These are phyloP conservation scores for Insectozyma bohioensis DNA, from an alignment of 1,139 yeast species.

Conservation along the genomic window DNA sequence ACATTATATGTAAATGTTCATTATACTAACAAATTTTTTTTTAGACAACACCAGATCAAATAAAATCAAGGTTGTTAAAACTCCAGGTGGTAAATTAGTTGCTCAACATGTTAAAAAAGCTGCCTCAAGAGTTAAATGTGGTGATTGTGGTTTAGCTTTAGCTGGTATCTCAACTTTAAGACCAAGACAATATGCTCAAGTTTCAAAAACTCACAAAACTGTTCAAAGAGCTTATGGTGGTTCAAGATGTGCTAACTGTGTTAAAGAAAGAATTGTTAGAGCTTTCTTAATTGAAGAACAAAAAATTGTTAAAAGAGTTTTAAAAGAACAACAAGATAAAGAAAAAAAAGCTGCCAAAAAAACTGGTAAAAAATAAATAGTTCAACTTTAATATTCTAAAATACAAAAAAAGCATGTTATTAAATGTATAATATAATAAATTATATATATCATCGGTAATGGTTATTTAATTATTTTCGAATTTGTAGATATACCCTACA, in stretches of 20 bases:
- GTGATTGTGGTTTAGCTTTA: constrained; percentile 93
- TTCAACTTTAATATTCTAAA: not conserved
- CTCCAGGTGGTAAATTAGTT: constrained; percentile 98
- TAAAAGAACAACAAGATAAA: constrained; percentile 90
- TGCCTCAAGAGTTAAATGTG: constrained; percentile 97
- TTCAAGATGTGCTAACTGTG: constrained; percentile 97
- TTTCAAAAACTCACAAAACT: constrained; percentile 95
- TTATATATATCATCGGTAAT: constrained; percentile 5
- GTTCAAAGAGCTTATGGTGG: constrained; percentile 99
- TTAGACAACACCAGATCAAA: constrained; percentile 97
- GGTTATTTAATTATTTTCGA: too few species aligned
- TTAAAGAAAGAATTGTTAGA: constrained; percentile 97
- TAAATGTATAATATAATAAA: constrained; percentile 16
- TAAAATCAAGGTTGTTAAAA: constrained; percentile 98
- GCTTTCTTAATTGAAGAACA: constrained; percentile 99
- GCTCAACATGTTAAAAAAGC: constrained; percentile 96
- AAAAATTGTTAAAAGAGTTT: constrained; percentile 98
- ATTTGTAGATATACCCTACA: too few species aligned
- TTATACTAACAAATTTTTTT: constrained; percentile 38
- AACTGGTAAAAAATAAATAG: constrained; percentile 37
- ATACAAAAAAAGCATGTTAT: constrained; percentile 13
- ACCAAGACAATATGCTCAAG: constrained; percentile 96
- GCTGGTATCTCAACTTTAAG: constrained; percentile 93
- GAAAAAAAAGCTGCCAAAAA: constrained; percentile 63
- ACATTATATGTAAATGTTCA: too few species aligned